These are phyloP conservation scores for Elsinoe arachidis DNA, from an alignment of 2,329 filamentous ascomycete species.

Conservation along the genomic window DNA sequence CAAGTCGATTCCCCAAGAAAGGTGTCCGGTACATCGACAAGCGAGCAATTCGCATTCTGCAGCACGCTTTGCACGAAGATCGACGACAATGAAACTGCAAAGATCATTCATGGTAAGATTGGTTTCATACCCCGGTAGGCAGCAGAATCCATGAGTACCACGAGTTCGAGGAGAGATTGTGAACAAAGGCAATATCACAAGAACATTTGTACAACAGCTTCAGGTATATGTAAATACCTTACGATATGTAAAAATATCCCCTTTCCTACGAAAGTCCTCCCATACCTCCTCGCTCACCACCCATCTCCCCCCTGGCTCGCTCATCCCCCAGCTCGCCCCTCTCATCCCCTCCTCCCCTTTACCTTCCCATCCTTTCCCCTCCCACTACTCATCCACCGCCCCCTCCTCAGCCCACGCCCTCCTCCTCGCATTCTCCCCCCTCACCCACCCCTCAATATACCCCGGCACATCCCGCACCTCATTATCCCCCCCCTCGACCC, in stretches of 20 bases:
- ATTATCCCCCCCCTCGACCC: constrained; percentile 53
- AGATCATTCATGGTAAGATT: no score
- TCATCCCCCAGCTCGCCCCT: neutral
- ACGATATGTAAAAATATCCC: no score
- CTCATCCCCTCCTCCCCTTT: neutral
- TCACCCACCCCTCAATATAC: constrained; percentile 50
- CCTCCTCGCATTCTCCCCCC: constrained; percentile 35
- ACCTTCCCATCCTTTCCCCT: no score
- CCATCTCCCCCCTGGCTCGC: neutral
- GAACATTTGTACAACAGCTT: no score
- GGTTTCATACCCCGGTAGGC: no score
- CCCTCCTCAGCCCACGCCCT: constrained; percentile 25
- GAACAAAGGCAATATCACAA: no score
- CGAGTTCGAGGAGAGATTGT: no score
- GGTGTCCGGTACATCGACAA: neutral
- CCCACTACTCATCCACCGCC: constrained; percentile 22
- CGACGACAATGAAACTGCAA: neutral
- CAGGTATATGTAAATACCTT: no score
- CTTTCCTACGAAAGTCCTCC: no score
- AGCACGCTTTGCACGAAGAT: neutral
- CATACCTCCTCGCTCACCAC: no score
- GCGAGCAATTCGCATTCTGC: neutral
- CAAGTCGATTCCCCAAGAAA: neutral
- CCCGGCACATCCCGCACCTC: constrained; percentile 49
- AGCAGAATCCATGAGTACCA: no score